Percentiles rank a stretch among this genome's conserved stretches.
Conservation (phyloP, 208 protist species). For the Trypanosoma melophagium region DNA sequence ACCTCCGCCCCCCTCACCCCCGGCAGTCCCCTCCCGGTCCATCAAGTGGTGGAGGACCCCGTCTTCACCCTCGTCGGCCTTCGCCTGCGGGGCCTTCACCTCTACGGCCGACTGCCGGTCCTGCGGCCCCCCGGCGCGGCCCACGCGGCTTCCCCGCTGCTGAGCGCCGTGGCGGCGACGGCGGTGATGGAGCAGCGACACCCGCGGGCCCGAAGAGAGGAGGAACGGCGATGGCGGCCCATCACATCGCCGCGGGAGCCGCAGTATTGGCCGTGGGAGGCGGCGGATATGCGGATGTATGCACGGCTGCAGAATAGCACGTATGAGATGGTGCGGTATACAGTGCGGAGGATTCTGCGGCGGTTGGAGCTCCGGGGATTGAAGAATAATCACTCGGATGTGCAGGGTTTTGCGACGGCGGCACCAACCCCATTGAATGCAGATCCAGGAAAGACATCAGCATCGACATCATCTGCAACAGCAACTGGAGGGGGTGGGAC, state of each 20-base stretch:
- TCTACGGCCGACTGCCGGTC: constrained; percentile 1
- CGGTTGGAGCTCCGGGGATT: constrained; percentile 6
- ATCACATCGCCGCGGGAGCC: constrained; percentile 17
- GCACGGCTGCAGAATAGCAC: constrained; percentile 4
- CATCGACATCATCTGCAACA: too few species aligned
- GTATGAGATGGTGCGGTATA: constrained; percentile 23
- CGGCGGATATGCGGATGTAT: constrained; percentile 5
- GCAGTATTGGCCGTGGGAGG: constrained; percentile 24
- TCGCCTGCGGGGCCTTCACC: constrained; percentile 12
- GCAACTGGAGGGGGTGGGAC: not conserved
- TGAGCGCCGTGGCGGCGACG: not conserved
- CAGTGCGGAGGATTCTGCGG: constrained; percentile 3
- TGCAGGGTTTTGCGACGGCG: constrained; percentile 20
- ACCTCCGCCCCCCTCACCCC: not conserved
- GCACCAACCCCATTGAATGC: too few species aligned
- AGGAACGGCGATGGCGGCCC: not conserved
- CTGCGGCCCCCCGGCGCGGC: constrained; percentile 7
- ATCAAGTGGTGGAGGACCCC: constrained; percentile 2
- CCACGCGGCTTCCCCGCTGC: not conserved
- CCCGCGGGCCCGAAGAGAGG: not conserved
- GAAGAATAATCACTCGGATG: constrained; percentile 15
- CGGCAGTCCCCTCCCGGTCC: too few species aligned
- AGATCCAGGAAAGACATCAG: too few species aligned
- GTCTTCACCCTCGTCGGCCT: constrained; percentile 16
- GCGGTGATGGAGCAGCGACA: not conserved